Evolutionary conservation across 768 basidiomycete species (phyloP), one percentile per base, ranked within the genome.

Genomic region (Kwoniella mangroviensis): DNA sequence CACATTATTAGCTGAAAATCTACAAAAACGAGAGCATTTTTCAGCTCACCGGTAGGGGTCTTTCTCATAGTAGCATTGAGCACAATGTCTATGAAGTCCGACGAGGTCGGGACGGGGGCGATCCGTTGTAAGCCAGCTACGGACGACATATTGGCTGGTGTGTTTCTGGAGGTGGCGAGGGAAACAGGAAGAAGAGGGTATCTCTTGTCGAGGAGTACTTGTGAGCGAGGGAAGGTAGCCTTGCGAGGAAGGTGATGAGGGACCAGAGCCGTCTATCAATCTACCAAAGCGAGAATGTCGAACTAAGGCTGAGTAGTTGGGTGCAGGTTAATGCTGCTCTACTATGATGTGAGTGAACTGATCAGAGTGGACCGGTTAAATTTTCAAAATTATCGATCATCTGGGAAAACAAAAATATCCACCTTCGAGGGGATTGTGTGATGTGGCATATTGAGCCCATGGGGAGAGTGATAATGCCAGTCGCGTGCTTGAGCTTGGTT

Each of bases 41-140:
- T 17, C 22, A 17, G n/a, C 68, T 69, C 54, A 69, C 68, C 68
- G 34, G 96, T 98, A 11, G 96, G 96, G 26, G 96, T 98, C 87
- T 98, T 98, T 79, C 96, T 87, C 86, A 97, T 95, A 1, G 96
- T 98, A 84, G 78, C 75, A 66, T 79, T 79, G 54, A 81, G 74
- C 66, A 81, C 79, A 72, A 76, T 73, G 69, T 83, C 83, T 84
- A 96, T 83, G 80, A 98, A 98, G 84, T 98, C 96, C 17, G 89
- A 86, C 74, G 96, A 94, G 53, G 93, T 97, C 57, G 97, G 97
- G 62, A 99, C 96, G n/a, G 97, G 97, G 61, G 97, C 92, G 82
- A 99, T 99, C 57, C 92, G 91, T 86, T 98, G 98, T 77, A 98
- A 87, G 67, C 93, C 92, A 63, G 79, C 77, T 58, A 78, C 76